Base-by-base conservation (phyloP, 1,284 basidiomycete species). In the Rhodotorula mucilaginosa region DNA sequence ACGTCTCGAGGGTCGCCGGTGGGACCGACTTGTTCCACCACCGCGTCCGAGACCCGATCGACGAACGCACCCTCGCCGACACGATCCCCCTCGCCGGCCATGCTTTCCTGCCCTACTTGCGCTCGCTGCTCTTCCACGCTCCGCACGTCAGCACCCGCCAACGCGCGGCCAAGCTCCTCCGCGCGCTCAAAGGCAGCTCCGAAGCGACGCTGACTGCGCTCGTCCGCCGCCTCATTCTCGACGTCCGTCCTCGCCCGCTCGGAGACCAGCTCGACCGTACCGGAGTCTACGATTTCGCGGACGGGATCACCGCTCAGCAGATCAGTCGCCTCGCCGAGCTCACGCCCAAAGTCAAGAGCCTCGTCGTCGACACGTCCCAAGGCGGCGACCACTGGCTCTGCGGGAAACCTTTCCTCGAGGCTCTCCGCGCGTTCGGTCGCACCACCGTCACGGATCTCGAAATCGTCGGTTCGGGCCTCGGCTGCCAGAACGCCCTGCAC, bases 51-150 rank as follows among this genome's bases (percentile, higher is more conserved):
- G 39, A 54, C n/a, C 26, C 39, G 15, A 15, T 13, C 44, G 67
- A 56, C 8, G 51, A 59, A 31, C 62, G 49, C 23, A 13, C 10
- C 8, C 62, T 69, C 39, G 39, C 4, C 44, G 23, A 34, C 26
- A 19, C n/a, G 34, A 23, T 26, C 13, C 6, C 12, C 23, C 16
- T 29, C 16, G 10, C 39, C 48, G 29, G 39, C 8, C 57, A 16
- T 13, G 12, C 54, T 47, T 51, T 51, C 15, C 29, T 34, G 15
- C 51, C 65, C 21, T 60, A 47, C 48, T 7, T 61, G 16, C 65
- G 59, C 39, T 61, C 65, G n/a, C 64, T 65, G 34, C 31, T 65
- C 26, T 65, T 65, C 49, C 19, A 15, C 31, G 21, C 57, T 1
- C 57, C 34, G 3, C 34, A 58, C 46, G 47, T 67, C 60, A 31